These are phyloP conservation scores for Gossypium turneri DNA, from an alignment of 345 rosid genomes.

Conservation along the genomic window DNA sequence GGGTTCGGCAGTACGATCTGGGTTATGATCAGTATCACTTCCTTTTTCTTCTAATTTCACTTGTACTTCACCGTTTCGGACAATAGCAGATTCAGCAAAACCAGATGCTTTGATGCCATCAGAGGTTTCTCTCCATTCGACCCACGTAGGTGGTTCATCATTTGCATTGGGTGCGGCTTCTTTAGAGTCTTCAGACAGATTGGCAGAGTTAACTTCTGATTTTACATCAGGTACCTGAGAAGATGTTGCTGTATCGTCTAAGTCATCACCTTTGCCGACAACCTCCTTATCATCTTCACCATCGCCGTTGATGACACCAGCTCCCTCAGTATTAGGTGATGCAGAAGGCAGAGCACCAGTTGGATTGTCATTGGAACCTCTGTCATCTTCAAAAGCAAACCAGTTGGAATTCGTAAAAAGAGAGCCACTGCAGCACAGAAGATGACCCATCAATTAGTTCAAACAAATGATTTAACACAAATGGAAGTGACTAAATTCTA, in stretches of 20 bases:
- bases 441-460: neutral
- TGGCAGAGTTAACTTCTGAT: constrained; percentile 33
- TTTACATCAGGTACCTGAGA: constrained; percentile 35
- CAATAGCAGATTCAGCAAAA: constrained; percentile 29
- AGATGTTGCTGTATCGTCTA: constrained; percentile 48
- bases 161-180: constrained; percentile 33
- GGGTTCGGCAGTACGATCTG: constrained; percentile 14
- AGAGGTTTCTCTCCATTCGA: constrained; percentile 76
- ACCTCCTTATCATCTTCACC: constrained; percentile 32
- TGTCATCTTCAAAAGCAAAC: constrained; percentile 84
- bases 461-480: neutral
- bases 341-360: constrained; percentile 55
- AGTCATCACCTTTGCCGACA: constrained; percentile 46
- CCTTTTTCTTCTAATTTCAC: constrained; percentile 29
- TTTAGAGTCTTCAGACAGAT: constrained; percentile 35
- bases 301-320: constrained; percentile 27
- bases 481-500: neutral
- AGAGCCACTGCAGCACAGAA: constrained; percentile 51
- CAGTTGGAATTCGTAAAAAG: constrained; percentile 87
- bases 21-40: constrained; percentile 30
- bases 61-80: constrained; percentile 43
- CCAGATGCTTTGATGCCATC: constrained; percentile 40
- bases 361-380: constrained; percentile 48
- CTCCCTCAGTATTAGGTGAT: constrained; percentile 49
- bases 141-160: constrained; percentile 66